These are phyloP conservation scores for Anthracocystis setariae DNA, from an alignment of 1,284 basidiomycete species.

Conservation along the genomic window DNA sequence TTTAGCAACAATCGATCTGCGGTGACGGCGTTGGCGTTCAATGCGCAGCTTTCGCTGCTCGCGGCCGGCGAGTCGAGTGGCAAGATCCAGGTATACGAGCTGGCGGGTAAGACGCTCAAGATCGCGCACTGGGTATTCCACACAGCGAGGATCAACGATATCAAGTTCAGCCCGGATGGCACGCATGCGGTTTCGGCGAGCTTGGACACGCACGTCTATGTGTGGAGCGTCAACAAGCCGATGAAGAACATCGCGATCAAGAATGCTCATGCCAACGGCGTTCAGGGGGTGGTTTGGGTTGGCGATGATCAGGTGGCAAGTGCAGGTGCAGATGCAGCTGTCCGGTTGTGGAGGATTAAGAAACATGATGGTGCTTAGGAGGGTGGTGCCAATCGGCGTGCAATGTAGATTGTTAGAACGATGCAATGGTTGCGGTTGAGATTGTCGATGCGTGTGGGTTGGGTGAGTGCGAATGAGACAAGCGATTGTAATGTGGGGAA, in stretches of 20 bases:
- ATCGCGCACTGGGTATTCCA: conserved; percentile 82
- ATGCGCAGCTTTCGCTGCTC: conserved; percentile 78
- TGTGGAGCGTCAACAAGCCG: conserved; percentile 84
- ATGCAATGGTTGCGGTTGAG: no score
- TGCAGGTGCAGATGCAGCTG: conserved; percentile 80
- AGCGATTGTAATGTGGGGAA: no score
- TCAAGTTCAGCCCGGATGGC: conserved; percentile 81
- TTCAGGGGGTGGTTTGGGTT: conserved; percentile 84
- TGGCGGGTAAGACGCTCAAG: conserved; percentile 66
- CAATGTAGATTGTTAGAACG: no score
- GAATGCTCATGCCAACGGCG: conserved; percentile 62
- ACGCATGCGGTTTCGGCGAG: conserved; percentile 74
- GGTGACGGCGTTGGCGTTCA: conserved; percentile 83
- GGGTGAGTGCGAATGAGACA: no score
- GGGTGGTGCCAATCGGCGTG: no score
- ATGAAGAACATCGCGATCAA: conserved; percentile 83
- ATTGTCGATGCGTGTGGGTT: no score
- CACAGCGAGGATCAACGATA: conserved; percentile 80
- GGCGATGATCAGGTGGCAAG: conserved; percentile 74
- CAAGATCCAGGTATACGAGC: conserved; percentile 82
- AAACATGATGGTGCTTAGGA: conserved; percentile 28
- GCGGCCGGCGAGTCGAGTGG: conserved; percentile 78
- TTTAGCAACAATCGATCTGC: conserved; percentile 73
- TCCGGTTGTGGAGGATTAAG: conserved; percentile 32
- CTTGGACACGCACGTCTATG: conserved; percentile 84